Conservation (phyloP, 768 basidiomycete genomes). For the Panaeolus papilionaceus region DNA sequence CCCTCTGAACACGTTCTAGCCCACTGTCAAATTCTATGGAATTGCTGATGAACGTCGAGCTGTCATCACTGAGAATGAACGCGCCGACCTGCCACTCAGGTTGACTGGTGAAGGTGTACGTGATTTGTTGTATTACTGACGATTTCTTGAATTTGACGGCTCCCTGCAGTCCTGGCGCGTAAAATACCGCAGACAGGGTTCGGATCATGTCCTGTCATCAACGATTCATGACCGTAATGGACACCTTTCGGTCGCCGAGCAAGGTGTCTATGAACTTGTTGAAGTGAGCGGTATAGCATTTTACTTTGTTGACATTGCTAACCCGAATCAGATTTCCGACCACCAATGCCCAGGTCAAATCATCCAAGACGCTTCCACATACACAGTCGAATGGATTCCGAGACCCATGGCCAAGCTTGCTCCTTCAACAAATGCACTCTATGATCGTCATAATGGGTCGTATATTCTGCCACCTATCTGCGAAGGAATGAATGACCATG, state of each 20-base stretch:
- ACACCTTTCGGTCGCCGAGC: slow-evolving; percentile 72
- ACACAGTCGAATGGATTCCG: slow-evolving; percentile 80
- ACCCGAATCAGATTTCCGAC: slow-evolving; percentile 71
- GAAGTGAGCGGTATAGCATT: slow-evolving; percentile 50
- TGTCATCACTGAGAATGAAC: slow-evolving; percentile 76
- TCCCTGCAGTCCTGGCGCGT: slow-evolving; percentile 83
- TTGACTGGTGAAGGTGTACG: slow-evolving; percentile 91
- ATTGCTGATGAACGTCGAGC: slow-evolving; percentile 59
- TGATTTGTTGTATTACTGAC: slow-evolving; percentile 19
- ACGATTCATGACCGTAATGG: slow-evolving; percentile 70
- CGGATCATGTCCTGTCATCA: slow-evolving; percentile 44
- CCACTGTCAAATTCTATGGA: slow-evolving; percentile 88
- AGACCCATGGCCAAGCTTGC: slow-evolving; percentile 78
- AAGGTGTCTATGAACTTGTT: slow-evolving; percentile 77
- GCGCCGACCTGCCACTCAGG: slow-evolving; percentile 76
- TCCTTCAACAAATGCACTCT: slow-evolving; percentile 57
- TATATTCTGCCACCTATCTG: slow-evolving; percentile 81
- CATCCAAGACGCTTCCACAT: slow-evolving; percentile 61
- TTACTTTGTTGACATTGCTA: slow-evolving; percentile 2
- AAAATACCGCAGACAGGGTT: slow-evolving; percentile 66
- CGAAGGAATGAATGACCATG: slow-evolving; percentile 80
- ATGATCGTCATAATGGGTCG: slow-evolving; percentile 72
- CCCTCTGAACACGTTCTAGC: slow-evolving; percentile 47
- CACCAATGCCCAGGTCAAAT: slow-evolving; percentile 86
- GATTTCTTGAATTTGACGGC: slow-evolving; percentile 13